Evolutionary conservation across 2,329 filamentous ascomycete species (phyloP).

Genomic region (Aureobasidium sp.): DNA sequence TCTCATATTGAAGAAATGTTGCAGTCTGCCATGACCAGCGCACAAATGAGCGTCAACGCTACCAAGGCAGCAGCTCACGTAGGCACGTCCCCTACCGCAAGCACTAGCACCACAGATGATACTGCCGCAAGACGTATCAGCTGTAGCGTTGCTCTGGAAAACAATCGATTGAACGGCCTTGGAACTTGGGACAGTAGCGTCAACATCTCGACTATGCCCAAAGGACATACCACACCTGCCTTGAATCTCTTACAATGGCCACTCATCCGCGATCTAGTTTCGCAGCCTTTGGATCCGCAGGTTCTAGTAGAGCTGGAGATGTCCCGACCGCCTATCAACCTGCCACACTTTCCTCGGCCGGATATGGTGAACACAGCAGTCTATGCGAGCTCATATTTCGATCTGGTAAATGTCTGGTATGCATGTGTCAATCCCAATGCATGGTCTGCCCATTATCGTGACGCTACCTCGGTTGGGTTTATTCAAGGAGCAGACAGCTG

Average conservation of each 20-base stretch:
- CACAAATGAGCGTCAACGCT: background rate
- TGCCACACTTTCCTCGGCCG: constrained; percentile 50
- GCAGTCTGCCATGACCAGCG: constrained; percentile 42
- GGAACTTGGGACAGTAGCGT: constrained; percentile 57
- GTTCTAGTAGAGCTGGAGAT: constrained; percentile 76
- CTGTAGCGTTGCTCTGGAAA: constrained; percentile 6
- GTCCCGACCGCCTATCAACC: constrained; percentile 63
- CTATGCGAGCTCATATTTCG: constrained; percentile 74
- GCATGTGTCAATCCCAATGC: constrained; percentile 77
- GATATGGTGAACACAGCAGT: constrained; percentile 66
- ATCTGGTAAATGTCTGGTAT: constrained; percentile 76
- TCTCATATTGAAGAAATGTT: constrained; percentile 69
- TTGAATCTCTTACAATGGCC: constrained; percentile 74
- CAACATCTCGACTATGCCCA: constrained; percentile 81
- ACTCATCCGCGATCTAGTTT: constrained; percentile 68
- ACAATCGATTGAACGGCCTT: constrained; percentile 44
- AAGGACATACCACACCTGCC: constrained; percentile 72
- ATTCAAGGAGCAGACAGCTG: constrained; percentile 74
- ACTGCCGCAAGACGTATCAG: constrained; percentile 8
- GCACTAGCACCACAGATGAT: constrained; percentile 32
- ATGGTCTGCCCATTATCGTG: constrained; percentile 68
- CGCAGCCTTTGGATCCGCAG: constrained; percentile 69
- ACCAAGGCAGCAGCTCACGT: background rate
- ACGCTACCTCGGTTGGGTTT: constrained; percentile 66
- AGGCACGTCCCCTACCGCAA: constrained; percentile 31